phyloP scores from a whole-genome alignment of 495 filamentous ascomycete genomes.

The Xylaria bambusicola region DNA sequence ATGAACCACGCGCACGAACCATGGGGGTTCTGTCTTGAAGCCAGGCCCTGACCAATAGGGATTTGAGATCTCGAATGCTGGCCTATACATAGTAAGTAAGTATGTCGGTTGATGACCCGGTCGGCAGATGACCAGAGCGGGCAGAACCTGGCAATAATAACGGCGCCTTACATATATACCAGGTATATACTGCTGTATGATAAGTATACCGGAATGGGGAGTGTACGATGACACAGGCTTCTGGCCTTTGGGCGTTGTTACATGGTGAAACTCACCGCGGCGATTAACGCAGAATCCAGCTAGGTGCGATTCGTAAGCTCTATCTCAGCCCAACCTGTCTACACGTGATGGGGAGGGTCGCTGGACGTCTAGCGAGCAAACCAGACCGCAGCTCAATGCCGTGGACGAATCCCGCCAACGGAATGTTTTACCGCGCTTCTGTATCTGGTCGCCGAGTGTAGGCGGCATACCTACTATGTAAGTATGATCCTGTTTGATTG shows the following conservation, averaged over 20 bases:
- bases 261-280: slow-evolving; percentile 8
- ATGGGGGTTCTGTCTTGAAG: slow-evolving; percentile 3
- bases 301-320: slow-evolving; percentile 6
- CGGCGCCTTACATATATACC: too few relatives aligned
- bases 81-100: not conserved
- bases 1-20: not conserved
- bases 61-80: slow-evolving; percentile 11
- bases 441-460: too few relatives aligned
- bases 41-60: too few relatives aligned
- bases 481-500: too few relatives aligned
- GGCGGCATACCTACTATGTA: too few relatives aligned
- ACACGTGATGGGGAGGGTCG: not conserved
- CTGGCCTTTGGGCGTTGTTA: not conserved
- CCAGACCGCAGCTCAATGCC: too few relatives aligned
- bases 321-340: not conserved
- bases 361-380: not conserved
- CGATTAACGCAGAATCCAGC: not conserved
- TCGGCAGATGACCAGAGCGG: not conserved
- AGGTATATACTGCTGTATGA: too few relatives aligned
- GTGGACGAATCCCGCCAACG: too few relatives aligned
- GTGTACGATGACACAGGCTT: too few relatives aligned
- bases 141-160: not conserved
- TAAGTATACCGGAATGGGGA: too few relatives aligned
- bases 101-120: slow-evolving; percentile 11
- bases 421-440: too few relatives aligned